Evolutionary conservation across 345 rosid species (phyloP).

Genomic region (Melaleuca quinquenervia): DNA sequence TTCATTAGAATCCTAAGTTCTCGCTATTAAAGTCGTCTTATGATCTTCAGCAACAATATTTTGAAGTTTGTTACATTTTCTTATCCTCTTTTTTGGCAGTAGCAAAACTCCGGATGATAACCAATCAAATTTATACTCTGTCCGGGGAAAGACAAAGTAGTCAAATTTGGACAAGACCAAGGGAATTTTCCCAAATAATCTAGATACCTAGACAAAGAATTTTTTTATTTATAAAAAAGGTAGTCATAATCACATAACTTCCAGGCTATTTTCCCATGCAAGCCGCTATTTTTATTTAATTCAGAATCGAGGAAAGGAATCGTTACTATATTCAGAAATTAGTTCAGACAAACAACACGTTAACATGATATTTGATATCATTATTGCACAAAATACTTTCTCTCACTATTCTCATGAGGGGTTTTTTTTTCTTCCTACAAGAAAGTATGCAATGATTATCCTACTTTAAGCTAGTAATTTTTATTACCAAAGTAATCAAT

Average conservation of each 20-base stretch:
- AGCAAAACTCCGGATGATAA: not conserved
- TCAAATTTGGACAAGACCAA: not conserved
- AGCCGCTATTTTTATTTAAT: not conserved
- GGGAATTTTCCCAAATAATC: not conserved
- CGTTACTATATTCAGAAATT: not conserved
- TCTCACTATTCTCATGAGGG: not conserved
- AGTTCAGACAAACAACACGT: not conserved
- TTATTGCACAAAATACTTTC: not conserved
- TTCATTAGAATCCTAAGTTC: not conserved
- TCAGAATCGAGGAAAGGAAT: not conserved
- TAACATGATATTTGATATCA: not conserved
- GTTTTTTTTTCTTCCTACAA: too few species aligned
- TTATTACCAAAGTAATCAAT: too few species aligned
- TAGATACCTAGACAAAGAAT: not conserved
- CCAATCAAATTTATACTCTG: not conserved
- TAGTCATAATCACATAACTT: not conserved
- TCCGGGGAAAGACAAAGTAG: not conserved
- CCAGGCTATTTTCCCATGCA: not conserved
- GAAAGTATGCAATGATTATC: too few species aligned
- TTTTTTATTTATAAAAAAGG: too few species aligned
- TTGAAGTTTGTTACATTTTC: not conserved
- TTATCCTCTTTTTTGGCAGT: not conserved
- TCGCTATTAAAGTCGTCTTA: not conserved
- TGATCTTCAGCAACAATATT: not conserved
- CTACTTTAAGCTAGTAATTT: not conserved